Evolutionary conservation across 1,139 yeast species (phyloP), one percentile per base, ranked within the genome.

Genomic region (Yamadazyma dendronema): DNA sequence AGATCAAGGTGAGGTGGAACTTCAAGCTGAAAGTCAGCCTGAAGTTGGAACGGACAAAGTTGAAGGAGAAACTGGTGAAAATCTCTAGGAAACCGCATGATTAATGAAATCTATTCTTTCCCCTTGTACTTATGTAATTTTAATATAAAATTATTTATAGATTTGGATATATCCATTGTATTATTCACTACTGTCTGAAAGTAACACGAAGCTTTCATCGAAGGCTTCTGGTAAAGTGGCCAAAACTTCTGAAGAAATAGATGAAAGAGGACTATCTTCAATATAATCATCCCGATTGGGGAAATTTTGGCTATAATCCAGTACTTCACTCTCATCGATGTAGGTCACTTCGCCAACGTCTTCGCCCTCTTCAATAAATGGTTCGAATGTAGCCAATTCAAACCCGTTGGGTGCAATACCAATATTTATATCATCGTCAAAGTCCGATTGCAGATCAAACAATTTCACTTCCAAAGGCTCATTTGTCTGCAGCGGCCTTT

Each of bases 81-180:
- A 26, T 7, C 17, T 11, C 14, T 26, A 26, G 29, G 17, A 14
- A 26, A 13, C 29, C 32, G 31, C 30, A 36, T 33, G 42, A 39
- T 36, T 39, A 36, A 39, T 31, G 42, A 39, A n/a, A 32, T 37
- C 29, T 39, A 30, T 30, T 33, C 30, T 31, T 35, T 31, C 31
- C 31, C 37, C 26, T 33, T 38, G 38, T 38, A 38, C 31, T 38
- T 35, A 35, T 39, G 32, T 35, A 31, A 30, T 32, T 36, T 32
- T 30, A 39, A 16, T 34, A 26, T 32, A 39, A 34, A 34, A 33
- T 31, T 28, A 33, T 34, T 35, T 39, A 33, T 39, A 39, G 37
- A 39, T 13, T 26, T 24, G 8, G 22, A n/a, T n/a, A n/a, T 21
- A 21, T 10, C 12, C 13, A 11, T 5, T 9, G 13, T 5, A 7